Evolutionary conservation across 306 rosid species (phyloP).

Genomic region (Corylus heterophylla): DNA sequence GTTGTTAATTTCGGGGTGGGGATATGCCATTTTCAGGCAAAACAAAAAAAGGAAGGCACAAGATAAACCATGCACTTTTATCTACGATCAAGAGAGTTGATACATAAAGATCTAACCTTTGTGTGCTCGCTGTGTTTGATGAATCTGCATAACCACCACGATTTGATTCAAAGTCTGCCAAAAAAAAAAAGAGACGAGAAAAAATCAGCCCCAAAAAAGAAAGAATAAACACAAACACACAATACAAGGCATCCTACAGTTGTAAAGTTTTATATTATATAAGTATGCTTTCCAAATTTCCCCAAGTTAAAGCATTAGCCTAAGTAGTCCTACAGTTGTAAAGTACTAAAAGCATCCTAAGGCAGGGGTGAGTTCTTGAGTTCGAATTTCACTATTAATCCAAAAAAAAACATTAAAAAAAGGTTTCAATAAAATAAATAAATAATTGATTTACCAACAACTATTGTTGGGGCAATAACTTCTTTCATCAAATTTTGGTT

Average conservation of each 20-base stretch:
- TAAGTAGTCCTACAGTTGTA: not conserved
- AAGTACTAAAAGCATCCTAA: not conserved
- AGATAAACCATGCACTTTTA: not conserved
- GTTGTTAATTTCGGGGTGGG: too few relatives aligned
- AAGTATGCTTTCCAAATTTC: not conserved
- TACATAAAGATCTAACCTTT: conserved; percentile 42
- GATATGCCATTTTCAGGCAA: not conserved
- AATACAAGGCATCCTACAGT: not conserved
- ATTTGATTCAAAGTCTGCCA: conserved; percentile 49
- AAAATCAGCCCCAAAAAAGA: not conserved
- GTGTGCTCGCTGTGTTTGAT: conserved; percentile 35
- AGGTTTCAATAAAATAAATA: not conserved
- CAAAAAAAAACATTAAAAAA: not conserved
- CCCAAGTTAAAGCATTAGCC: not conserved
- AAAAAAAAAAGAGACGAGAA: not conserved
- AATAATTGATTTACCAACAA: not conserved
- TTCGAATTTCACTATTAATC: not conserved
- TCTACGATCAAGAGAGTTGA: not conserved
- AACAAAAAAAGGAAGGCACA: not conserved
- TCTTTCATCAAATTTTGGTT: too few relatives aligned
- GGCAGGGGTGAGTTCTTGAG: not conserved
- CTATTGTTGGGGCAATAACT: not conserved
- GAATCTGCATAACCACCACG: conserved; percentile 50
- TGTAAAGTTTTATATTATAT: not conserved
- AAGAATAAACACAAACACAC: not conserved